A percentile compares a stretch with the other conserved stretches of the same genome.
Conservation (phyloP, 495 filamentous ascomycete species). For the Rhizodiscina lignyota region DNA sequence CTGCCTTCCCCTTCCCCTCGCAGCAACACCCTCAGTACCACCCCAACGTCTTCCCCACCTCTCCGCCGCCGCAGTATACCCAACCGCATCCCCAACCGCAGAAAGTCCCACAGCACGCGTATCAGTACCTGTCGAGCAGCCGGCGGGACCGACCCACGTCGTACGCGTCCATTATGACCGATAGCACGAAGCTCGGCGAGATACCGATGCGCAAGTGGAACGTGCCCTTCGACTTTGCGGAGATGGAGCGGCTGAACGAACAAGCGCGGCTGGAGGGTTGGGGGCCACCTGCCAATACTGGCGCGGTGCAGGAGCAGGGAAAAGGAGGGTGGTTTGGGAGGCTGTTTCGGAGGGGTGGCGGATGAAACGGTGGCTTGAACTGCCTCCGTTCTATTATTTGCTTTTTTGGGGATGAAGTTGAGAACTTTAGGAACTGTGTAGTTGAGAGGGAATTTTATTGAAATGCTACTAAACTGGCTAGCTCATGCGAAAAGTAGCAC, state of each 20-base stretch:
- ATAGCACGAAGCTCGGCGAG: constrained; percentile 25
- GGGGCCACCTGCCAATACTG: neutral
- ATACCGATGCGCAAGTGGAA: constrained; percentile 24
- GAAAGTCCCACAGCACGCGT: neutral
- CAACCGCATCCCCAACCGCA: neutral
- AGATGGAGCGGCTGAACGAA: constrained; percentile 15
- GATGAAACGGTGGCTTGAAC: too few species aligned
- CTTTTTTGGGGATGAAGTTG: too few species aligned
- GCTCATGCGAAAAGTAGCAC: too few species aligned
- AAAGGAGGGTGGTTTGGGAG: neutral
- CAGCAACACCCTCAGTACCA: neutral
- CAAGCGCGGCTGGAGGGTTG: constrained; percentile 7
- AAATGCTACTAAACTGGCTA: too few species aligned
- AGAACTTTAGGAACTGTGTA: too few species aligned
- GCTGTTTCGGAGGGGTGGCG: neutral
- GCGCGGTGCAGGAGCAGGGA: neutral
- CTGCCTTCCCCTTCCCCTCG: neutral
- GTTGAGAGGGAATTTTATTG: too few species aligned
- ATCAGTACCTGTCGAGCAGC: too few species aligned
- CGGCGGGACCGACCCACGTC: constrained; percentile 12
- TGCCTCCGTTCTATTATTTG: too few species aligned
- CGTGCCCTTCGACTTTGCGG: constrained; percentile 17
- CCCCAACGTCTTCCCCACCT: neutral
- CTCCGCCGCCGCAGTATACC: neutral
- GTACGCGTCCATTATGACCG: constrained; percentile 20